Percentiles rank a stretch among this genome's conserved stretches.
These are phyloP conservation scores for Fraxinus pennsylvanica DNA, from an alignment of 257 asterid genomes.

Conservation along the genomic window DNA sequence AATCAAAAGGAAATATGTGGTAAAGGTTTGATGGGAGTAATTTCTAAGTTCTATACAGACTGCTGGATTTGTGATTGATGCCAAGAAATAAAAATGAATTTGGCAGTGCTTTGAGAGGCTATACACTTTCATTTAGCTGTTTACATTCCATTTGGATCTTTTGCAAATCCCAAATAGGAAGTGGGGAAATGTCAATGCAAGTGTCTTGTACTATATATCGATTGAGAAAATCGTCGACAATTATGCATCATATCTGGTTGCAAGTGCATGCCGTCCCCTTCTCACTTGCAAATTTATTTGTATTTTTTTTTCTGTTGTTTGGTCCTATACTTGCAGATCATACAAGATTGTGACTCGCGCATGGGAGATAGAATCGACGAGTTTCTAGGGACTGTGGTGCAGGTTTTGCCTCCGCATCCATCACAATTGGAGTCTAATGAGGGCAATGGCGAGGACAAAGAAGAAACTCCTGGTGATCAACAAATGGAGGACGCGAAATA, in stretches of 20 bases:
- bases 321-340: slow-evolving; percentile 42
- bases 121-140: not conserved
- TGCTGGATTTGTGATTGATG: not conserved
- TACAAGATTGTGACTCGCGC: slow-evolving; percentile 51
- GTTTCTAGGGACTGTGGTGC: slow-evolving; percentile 41
- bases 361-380: slow-evolving; percentile 44
- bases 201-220: not conserved
- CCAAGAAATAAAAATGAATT: not conserved
- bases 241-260: too few species aligned
- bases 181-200: not conserved
- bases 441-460: slow-evolving; percentile 3
- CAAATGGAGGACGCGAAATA: not conserved
- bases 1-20: not conserved
- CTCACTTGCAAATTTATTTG: not conserved
- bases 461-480: slow-evolving; percentile 28
- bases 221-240: not conserved
- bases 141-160: not conserved
- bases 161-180: too few species aligned
- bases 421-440: slow-evolving; percentile 27
- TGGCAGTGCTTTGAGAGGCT: slow-evolving; percentile 7
- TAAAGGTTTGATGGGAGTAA: not conserved
- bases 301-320: not conserved
- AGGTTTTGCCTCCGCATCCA: slow-evolving; percentile 60
- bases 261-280: too few species aligned
- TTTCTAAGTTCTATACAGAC: not conserved